Evolutionary conservation across 2,329 filamentous ascomycete genomes (phyloP).

Genomic region (Aspergillus thermomutatus): DNA sequence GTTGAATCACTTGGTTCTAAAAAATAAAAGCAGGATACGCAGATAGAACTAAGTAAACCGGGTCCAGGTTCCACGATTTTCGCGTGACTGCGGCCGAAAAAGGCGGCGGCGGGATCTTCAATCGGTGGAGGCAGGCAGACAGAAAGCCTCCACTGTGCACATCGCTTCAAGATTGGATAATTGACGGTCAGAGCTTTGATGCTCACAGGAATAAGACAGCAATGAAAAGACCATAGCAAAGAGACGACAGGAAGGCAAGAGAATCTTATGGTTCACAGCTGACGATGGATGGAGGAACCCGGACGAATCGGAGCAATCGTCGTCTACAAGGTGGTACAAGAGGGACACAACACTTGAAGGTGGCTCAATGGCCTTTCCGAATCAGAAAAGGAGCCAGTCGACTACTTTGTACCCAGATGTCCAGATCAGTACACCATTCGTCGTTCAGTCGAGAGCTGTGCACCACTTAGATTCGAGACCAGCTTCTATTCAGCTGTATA

Average conservation of each 20-base stretch:
- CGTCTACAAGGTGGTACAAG: background rate
- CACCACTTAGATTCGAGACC: background rate
- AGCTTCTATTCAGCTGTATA: background rate
- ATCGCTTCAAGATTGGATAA: background rate
- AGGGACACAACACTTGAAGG: background rate
- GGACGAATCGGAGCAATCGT: background rate
- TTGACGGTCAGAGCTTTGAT: background rate
- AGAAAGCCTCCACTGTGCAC: background rate
- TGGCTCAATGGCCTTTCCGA: background rate
- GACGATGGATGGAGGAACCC: background rate
- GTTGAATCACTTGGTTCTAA: background rate
- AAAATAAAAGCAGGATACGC: background rate
- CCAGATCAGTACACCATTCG: background rate
- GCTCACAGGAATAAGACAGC: background rate
- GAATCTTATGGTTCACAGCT: background rate
- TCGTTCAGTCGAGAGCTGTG: background rate
- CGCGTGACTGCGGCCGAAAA: background rate
- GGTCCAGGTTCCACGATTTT: background rate
- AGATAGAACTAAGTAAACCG: background rate
- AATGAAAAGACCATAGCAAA: background rate
- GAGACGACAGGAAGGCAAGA: background rate
- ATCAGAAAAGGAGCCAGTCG: background rate
- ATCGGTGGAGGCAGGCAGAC: background rate
- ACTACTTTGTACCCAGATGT: background rate
- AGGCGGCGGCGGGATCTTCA: background rate